Base-by-base conservation (phyloP, 306 rosid species). In the Castanea sativa region DNA sequence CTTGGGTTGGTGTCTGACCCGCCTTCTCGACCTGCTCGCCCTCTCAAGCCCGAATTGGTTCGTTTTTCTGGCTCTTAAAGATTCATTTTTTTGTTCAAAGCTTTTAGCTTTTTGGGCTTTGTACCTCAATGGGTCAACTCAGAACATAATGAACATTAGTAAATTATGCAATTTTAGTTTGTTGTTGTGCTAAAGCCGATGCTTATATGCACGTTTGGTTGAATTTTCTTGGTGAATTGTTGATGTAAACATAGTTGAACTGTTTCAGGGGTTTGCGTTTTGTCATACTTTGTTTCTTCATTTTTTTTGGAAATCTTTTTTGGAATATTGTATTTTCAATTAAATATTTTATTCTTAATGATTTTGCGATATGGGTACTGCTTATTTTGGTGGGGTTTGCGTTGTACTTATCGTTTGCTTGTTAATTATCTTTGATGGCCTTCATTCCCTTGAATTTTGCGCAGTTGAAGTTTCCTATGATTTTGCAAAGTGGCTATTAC, bases 31-130 rank as follows among this genome's bases (percentile, higher is more conserved):
- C 91, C 87, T 23, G 82, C 87, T 63, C 89, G 91, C 12, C 88
- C 91, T 33, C 55, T 60, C 2, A 80, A 80, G 8, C 97, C 99
- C 1, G 65, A 69, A 68, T 71, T 91, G 95, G 97, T 94, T 67
- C 30, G 86, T 80, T 74, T 13, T 49, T 41, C 43, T 45, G 4
- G 71, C 32, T 21, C 21, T 2, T 1, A 53, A 51, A 5, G 3
- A 8, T 19, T 57, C 1, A 20, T 41, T 5, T 55, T 58, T 41
- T 41, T 41, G 13, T 49, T 33, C 14, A 14, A 35, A 1, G 20
- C 35, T n/a, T 74, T 15, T 0, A 18, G 7, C 9, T 30, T 59
- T 60, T n/a, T 52, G 45, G 53, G 35, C 0, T 32, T 52, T 51
- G 33, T 49, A 21, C 29, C n/a, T 38, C 27, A 5, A 20, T 4